A percentile compares a stretch with the other conserved stretches of the same genome.
phyloP scores from a whole-genome alignment of 139 green algal species.

The Picochlorum sp. region DNA sequence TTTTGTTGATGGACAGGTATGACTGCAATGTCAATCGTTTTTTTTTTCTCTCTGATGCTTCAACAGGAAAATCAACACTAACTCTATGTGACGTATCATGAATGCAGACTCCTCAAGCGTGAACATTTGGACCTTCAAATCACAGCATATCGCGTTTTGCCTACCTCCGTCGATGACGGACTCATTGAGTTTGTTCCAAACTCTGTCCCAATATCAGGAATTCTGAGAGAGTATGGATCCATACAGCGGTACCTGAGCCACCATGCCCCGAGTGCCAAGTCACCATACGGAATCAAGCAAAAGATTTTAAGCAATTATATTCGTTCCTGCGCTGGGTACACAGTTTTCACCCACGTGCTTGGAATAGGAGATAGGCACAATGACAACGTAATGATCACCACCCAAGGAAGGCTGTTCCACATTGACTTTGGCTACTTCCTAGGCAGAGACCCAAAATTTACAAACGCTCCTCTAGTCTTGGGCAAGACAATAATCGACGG shows the following conservation, averaged over 20 bases:
- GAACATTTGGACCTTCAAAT: constrained; percentile 75
- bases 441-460: constrained; percentile 90
- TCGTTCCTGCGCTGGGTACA: constrained; percentile 86
- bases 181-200: constrained; percentile 88
- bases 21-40: not conserved
- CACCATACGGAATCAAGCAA: constrained; percentile 55
- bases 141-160: constrained; percentile 85
- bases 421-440: constrained; percentile 98
- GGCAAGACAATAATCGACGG: constrained; percentile 86
- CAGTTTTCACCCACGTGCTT: constrained; percentile 96
- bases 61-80: too few species aligned
- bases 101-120: constrained; percentile 68
- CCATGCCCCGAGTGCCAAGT: constrained; percentile 44
- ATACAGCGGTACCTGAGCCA: constrained; percentile 70
- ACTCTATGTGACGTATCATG: not conserved
- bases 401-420: constrained; percentile 86
- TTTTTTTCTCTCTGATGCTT: not conserved
- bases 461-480: constrained; percentile 91
- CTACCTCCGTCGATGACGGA: constrained; percentile 70
- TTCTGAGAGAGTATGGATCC: constrained; percentile 74
- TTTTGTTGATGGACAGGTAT: constrained; percentile 87
- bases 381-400: constrained; percentile 90
- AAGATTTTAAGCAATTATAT: constrained; percentile 80
- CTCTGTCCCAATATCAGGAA: constrained; percentile 44
- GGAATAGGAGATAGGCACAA: constrained; percentile 90